Base-by-base conservation (phyloP, 2,329 filamentous ascomycete genomes). In the Cryphonectria carpinicola region DNA sequence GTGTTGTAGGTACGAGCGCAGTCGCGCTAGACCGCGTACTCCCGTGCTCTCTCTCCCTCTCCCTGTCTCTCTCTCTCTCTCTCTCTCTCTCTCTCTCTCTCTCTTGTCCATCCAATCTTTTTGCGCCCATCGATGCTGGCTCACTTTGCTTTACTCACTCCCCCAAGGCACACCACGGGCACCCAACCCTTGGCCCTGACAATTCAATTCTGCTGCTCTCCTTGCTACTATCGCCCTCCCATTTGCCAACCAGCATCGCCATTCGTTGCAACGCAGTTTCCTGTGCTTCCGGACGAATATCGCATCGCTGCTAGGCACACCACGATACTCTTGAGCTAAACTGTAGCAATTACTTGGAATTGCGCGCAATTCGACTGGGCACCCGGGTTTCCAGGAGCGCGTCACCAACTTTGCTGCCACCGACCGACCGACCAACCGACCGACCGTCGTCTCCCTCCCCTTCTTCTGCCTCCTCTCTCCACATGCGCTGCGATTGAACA, bases 381-480 rank as follows among this genome's bases (percentile, higher is more conserved):
- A 22, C 63, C 41, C 41, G 43, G 43, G 54, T 25, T 67, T 61
- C 46, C 54, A 46, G 32, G 19, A 69, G 70, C 68, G 70, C 49
- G 71, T 72, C 71, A 66, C 71, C 65, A 37, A 22, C 35, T 66
- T 32, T 68, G 32, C 56, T 52, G 56, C 46, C 65, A 43, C 60
- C 58, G 35, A n/a, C 37, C 32, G 32, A 32, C 32, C 66, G 25
- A 28, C 28, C 28, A 28, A 28, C 28, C 28, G 28, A 37, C 60
- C 28, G 25, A 28, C 54, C 43, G 17, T 25, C 46, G 64, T 54
- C 49, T 28, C 25, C 11, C 52, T 25, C 52, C 25, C 13, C 28
- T 14, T 17, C 25, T 35, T 14, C 13, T 19, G n/a, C 54, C 25
- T 58, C 25, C 14, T 35, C 25, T 58, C 3, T 32, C 32, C 58